These are phyloP conservation scores for Biscutella laevigata DNA, from an alignment of 441 rosid species.

Conservation along the genomic window DNA sequence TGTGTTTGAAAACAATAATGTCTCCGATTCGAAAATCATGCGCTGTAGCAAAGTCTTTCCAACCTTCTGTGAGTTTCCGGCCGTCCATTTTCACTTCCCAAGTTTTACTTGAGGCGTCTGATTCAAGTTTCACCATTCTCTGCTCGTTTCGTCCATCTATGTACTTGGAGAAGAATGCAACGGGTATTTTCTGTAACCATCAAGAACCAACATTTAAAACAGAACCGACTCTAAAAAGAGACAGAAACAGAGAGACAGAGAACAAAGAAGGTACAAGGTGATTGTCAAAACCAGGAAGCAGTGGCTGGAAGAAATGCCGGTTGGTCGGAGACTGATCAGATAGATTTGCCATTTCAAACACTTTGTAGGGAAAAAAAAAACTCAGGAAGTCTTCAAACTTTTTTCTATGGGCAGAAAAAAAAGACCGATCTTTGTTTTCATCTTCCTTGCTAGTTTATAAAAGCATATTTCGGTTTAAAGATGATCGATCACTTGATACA, in stretches of 20 bases:
- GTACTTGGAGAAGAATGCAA: constrained; percentile 4
- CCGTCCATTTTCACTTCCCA: constrained; percentile 15
- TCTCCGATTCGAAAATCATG: constrained; percentile 18
- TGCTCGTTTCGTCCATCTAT: background rate
- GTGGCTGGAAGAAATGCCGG: constrained; percentile 23
- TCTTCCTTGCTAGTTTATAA: too few species aligned
- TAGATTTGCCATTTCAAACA: constrained; percentile 9
- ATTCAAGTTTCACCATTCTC: constrained; percentile 4
- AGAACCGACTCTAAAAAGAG: background rate
- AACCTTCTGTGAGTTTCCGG: constrained; percentile 7
- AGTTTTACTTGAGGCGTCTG: background rate
- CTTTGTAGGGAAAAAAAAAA: background rate
- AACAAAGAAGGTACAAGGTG: constrained; percentile 4
- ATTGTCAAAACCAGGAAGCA: constrained; percentile 17
- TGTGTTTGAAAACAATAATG: constrained; percentile 12
- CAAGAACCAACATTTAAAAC: background rate
- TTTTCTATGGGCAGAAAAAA: background rate
- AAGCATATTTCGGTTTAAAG: too few species aligned
- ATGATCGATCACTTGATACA: too few species aligned
- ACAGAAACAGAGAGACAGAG: background rate
- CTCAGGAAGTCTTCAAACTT: background rate
- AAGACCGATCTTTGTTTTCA: background rate
- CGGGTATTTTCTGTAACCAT: constrained; percentile 21
- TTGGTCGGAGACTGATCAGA: background rate
- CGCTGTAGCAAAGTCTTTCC: constrained; percentile 18